Conservation (phyloP, 495 filamentous ascomycete genomes). For the Talaromyces adpressus region DNA sequence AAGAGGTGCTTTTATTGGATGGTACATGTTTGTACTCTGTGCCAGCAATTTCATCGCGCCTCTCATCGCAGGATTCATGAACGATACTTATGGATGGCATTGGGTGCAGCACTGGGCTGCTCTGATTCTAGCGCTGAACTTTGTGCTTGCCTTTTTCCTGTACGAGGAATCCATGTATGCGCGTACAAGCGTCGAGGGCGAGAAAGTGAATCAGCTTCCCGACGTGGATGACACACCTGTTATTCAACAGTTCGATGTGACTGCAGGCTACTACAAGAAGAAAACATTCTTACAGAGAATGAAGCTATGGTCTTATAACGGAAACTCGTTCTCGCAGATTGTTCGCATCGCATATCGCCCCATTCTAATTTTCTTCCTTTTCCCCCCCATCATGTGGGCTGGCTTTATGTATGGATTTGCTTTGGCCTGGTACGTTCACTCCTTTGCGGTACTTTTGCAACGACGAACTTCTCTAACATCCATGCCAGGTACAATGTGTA, state of each 20-base stretch:
- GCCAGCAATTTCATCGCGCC: slow-evolving; percentile 45
- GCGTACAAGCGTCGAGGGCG: slow-evolving; percentile 1
- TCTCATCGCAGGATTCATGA: slow-evolving; percentile 44
- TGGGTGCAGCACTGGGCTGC: slow-evolving; percentile 47
- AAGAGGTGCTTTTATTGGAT: slow-evolving; percentile 42
- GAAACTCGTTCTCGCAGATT: slow-evolving; percentile 5
- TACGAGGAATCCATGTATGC: slow-evolving; percentile 43
- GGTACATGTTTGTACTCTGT: slow-evolving; percentile 42
- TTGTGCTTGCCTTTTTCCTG: slow-evolving; percentile 46
- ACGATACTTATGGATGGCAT: slow-evolving; percentile 35
- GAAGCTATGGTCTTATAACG: slow-evolving; percentile 6
- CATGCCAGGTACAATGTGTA: slow-evolving; percentile 8
- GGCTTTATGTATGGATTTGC: slow-evolving; percentile 10
- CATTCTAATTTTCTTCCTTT: slow-evolving; percentile 8
- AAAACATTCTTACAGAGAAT: slow-evolving; percentile 9
- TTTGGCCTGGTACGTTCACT: slow-evolving; percentile 4
- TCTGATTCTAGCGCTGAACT: slow-evolving; percentile 40
- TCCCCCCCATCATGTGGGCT: slow-evolving; percentile 9
- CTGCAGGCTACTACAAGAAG: neutral
- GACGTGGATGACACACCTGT: neutral
- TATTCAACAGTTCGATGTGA: neutral
- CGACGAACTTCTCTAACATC: neutral
- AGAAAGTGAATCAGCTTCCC: neutral
- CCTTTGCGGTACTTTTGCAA: neutral
- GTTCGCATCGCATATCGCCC: slow-evolving; percentile 6